These are phyloP conservation scores for Neckera pumila DNA, from an alignment of 225 moss, liverwort and hornwort species.

Conservation along the genomic window DNA sequence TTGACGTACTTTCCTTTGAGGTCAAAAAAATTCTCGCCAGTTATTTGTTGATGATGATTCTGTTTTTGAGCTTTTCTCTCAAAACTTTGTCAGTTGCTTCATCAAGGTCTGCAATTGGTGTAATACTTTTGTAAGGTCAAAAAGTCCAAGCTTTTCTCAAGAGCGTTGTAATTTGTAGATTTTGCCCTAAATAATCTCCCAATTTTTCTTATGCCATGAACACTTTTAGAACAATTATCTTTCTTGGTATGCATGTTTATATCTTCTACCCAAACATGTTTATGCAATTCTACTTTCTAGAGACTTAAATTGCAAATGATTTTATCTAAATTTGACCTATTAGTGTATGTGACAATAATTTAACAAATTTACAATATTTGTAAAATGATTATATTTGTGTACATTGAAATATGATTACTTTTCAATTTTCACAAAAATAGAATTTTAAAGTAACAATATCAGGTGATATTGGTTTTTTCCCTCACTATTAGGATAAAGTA, in stretches of 20 bases:
- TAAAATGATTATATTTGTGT: neutral
- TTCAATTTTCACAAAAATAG: neutral
- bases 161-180: neutral
- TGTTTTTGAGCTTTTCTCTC: neutral
- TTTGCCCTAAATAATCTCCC: neutral
- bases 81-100: neutral
- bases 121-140: neutral
- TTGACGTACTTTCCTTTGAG: neutral
- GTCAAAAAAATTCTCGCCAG: neutral
- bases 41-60: neutral
- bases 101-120: neutral
- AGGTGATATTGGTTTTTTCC: neutral
- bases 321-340: neutral
- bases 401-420: neutral
- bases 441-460: neutral
- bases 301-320: neutral
- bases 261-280: neutral
- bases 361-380: neutral
- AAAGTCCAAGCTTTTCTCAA: neutral
- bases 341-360: neutral
- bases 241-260: neutral
- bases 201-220: neutral
- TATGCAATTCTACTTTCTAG: too few species aligned
- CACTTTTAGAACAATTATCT: too few species aligned
- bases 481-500: neutral